These are phyloP conservation scores for Eragrostis curvula DNA, from an alignment of 176 grass and related monocot species.

Conservation along the genomic window DNA sequence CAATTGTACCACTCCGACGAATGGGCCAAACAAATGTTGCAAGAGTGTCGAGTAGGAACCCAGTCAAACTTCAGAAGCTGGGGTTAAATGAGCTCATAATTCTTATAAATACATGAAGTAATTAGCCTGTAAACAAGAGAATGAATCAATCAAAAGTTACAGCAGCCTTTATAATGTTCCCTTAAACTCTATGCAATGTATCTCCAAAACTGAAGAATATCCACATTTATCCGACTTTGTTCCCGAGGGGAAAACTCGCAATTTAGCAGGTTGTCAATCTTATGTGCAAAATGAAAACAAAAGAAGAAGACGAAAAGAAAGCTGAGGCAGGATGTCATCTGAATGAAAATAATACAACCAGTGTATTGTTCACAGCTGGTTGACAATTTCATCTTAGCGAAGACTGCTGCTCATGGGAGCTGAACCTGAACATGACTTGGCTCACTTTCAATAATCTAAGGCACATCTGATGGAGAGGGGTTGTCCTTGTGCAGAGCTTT, in stretches of 20 bases:
- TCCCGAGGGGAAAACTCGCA: slow-evolving; percentile 25
- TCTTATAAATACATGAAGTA: slow-evolving; percentile 10
- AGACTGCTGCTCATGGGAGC: slow-evolving; percentile 4
- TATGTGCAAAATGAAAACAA: slow-evolving; percentile 53
- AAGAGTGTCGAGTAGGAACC: background rate
- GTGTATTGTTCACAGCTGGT: slow-evolving; percentile 27
- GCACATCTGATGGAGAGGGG: slow-evolving; percentile 74
- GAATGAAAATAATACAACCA: background rate
- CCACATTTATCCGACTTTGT: slow-evolving; percentile 44
- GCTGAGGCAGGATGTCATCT: slow-evolving; percentile 23
- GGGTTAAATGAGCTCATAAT: slow-evolving; percentile 1
- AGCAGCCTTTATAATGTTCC: slow-evolving; percentile 36
- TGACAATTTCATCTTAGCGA: no score
- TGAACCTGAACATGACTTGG: slow-evolving; percentile 23
- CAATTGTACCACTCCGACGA: background rate
- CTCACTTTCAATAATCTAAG: slow-evolving; percentile 66
- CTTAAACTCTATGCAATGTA: slow-evolving; percentile 47
- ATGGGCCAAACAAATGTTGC: background rate
- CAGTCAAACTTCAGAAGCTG: background rate
- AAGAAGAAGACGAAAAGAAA: background rate
- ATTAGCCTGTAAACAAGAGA: slow-evolving; percentile 33
- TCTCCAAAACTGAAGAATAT: slow-evolving; percentile 48
- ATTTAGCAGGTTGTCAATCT: slow-evolving; percentile 48
- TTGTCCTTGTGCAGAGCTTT: slow-evolving; percentile 46
- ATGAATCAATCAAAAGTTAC: slow-evolving; percentile 45